Conservation (phyloP, 106 monocot genomes). For the Dendrobium catenatum region DNA sequence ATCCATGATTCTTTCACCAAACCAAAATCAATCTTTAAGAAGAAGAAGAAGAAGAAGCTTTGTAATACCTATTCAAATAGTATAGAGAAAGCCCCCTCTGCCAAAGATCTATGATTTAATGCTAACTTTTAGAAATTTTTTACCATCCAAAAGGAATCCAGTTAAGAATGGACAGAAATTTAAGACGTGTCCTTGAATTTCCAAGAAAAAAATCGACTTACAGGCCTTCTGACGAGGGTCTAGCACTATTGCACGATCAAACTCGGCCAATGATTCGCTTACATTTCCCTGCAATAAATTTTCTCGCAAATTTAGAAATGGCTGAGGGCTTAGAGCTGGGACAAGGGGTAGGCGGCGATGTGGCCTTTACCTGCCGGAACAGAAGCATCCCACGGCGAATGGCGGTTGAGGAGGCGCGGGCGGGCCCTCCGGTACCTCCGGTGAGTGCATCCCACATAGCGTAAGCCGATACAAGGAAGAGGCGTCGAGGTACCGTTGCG, state of each 20-base stretch:
- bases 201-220: constrained; percentile 21
- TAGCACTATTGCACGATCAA: constrained; percentile 71
- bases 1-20: not conserved
- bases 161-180: too few relatives aligned
- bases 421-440: constrained; percentile 38
- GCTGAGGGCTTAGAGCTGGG: not conserved
- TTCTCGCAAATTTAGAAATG: too few relatives aligned
- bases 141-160: not conserved
- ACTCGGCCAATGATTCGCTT: constrained; percentile 63
- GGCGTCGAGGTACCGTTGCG: constrained; percentile 37
- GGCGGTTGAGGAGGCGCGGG: constrained; percentile 48
- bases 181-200: not conserved
- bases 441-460: constrained; percentile 72
- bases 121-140: not conserved
- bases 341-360: not conserved
- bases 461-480: constrained; percentile 45
- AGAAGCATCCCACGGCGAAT: constrained; percentile 81
- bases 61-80: constrained; percentile 64
- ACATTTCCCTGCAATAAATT: constrained; percentile 63
- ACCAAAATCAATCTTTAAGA: not conserved
- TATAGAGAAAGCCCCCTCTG: constrained; percentile 93
- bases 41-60: not conserved
- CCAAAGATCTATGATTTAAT: constrained; percentile 67
- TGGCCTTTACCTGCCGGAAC: constrained; percentile 52
- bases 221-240: constrained; percentile 88